A percentile compares a stretch with the other conserved stretches of the same genome.
These are phyloP conservation scores for Hura crepitans DNA, from an alignment of 441 rosid species.

Conservation along the genomic window DNA sequence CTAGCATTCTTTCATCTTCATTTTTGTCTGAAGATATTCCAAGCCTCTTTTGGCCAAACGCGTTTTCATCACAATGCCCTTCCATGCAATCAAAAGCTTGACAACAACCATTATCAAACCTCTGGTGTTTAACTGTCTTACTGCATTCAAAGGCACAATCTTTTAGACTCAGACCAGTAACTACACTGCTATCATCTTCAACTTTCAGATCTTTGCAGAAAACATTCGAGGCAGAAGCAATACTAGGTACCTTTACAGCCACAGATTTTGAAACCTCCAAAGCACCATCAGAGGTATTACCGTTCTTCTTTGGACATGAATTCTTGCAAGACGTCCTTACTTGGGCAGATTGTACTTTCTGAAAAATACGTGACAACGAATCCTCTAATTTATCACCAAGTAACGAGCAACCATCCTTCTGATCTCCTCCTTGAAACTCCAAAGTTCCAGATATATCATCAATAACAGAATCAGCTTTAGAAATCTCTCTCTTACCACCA, in stretches of 20 bases:
- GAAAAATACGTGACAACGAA: slow-evolving; percentile 32
- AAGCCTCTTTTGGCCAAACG: background rate
- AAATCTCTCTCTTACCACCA: slow-evolving; percentile 21
- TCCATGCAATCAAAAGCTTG: slow-evolving; percentile 14
- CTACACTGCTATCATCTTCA: too few species aligned
- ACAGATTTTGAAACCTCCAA: slow-evolving; percentile 14
- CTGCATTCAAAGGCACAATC: slow-evolving; percentile 22
- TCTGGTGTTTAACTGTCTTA: slow-evolving; percentile 18
- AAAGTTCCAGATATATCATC: slow-evolving; percentile 26
- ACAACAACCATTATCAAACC: slow-evolving; percentile 17
- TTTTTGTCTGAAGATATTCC: slow-evolving; percentile 13
- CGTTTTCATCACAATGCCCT: slow-evolving; percentile 11
- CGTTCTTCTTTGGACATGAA: slow-evolving; percentile 30
- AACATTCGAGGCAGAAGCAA: slow-evolving; percentile 22
- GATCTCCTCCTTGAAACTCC: slow-evolving; percentile 27
- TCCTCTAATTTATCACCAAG: slow-evolving; percentile 41
- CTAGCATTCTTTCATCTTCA: slow-evolving; percentile 21
- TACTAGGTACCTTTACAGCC: slow-evolving; percentile 12
- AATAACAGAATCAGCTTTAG: slow-evolving; percentile 16
- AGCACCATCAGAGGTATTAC: slow-evolving; percentile 20
- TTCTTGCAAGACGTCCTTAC: slow-evolving; percentile 25
- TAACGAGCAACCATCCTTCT: slow-evolving; percentile 27
- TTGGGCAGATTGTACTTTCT: slow-evolving; percentile 36
- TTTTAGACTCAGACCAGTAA: slow-evolving; percentile 20
- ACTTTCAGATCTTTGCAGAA: slow-evolving; percentile 17